phyloP scores from a whole-genome alignment of 2,329 filamentous ascomycete genomes.

The Colletotrichum liaoningense region DNA sequence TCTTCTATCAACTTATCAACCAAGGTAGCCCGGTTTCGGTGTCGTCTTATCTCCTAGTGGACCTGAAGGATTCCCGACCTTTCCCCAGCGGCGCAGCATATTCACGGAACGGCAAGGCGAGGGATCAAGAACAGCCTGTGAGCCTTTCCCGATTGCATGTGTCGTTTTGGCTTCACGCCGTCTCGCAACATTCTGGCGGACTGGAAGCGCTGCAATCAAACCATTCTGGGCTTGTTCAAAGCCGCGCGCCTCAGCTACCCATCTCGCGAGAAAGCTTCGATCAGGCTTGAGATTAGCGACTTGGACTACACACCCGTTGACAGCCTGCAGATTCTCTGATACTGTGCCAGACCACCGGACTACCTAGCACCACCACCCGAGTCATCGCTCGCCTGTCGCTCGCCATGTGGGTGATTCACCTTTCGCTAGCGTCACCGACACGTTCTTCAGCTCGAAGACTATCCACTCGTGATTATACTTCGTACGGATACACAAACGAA shows the following conservation, averaged over 20 bases:
- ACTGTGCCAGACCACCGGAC: neutral
- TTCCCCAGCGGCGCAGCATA: constrained; percentile 9
- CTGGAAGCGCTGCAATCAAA: constrained; percentile 6
- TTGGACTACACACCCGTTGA: neutral
- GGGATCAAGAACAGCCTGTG: neutral
- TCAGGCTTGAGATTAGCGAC: neutral
- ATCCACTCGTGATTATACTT: neutral
- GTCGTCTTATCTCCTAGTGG: constrained; percentile 30
- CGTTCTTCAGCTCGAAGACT: neutral
- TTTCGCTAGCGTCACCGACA: neutral
- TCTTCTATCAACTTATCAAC: too few relatives aligned
- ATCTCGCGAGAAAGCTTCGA: neutral
- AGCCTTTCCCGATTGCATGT: too few relatives aligned
- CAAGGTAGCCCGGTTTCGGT: neutral
- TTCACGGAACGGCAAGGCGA: neutral
- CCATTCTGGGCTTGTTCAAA: neutral
- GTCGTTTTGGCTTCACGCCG: too few relatives aligned
- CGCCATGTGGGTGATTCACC: neutral
- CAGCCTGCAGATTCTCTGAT: neutral
- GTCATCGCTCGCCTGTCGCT: neutral
- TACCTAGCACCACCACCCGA: neutral
- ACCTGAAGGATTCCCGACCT: constrained; percentile 23
- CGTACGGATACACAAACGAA: neutral
- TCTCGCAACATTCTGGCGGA: neutral
- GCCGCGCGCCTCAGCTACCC: too few relatives aligned